Evolutionary conservation across 768 basidiomycete species (phyloP).

Genomic region (Dentipellis fragilis): DNA sequence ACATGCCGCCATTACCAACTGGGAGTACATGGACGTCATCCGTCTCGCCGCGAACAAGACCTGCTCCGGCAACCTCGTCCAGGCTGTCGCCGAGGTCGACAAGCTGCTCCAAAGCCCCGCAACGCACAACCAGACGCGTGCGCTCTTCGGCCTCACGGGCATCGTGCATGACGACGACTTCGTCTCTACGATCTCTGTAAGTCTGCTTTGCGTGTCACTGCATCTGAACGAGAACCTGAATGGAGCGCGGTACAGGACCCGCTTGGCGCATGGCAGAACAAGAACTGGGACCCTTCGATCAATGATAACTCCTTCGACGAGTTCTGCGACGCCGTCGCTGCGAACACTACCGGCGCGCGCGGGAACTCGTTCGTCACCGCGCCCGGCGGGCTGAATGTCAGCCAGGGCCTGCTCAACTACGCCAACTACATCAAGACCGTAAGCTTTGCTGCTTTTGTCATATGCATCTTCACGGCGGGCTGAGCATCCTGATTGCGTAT

Average conservation of each 20-base stretch:
- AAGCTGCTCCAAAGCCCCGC: conserved; percentile 37
- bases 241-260: conserved; percentile 33
- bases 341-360: conserved; percentile 1
- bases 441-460: conserved; percentile 15
- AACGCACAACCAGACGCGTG: conserved; percentile 49
- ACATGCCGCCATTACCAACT: conserved; percentile 71
- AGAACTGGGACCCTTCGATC: conserved; percentile 25
- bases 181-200: conserved; percentile 54
- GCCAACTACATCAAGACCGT: conserved; percentile 71
- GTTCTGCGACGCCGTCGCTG: conserved; percentile 16
- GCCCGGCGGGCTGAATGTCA: conserved; percentile 25
- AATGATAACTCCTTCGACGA: conserved; percentile 16
- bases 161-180: conserved; percentile 74
- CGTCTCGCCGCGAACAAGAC: conserved; percentile 53
- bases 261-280: conserved; percentile 69
- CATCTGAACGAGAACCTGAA: background rate
- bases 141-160: conserved; percentile 62
- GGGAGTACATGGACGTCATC: conserved; percentile 87
- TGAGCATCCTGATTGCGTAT: background rate
- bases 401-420: conserved; percentile 58
- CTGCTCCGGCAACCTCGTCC: conserved; percentile 53
- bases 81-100: conserved; percentile 54
- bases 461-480: background rate
- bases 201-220: conserved; percentile 8
- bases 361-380: background rate